Base-by-base conservation (phyloP, 2,329 filamentous ascomycete genomes). In the Phialophora tarda region DNA sequence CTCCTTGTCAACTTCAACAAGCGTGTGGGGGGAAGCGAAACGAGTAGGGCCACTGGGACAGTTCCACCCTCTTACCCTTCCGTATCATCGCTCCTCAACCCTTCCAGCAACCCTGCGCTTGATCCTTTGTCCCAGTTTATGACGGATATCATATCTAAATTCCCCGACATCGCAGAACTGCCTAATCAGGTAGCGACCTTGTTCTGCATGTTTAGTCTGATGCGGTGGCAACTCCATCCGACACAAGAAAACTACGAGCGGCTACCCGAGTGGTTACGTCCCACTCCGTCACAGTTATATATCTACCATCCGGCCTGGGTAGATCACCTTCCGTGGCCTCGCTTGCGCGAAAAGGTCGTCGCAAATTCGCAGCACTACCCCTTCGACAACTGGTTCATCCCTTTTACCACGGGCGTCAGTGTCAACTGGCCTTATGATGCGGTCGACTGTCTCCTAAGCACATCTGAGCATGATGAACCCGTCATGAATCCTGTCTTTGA, bases 401-500 rank as follows among this genome's bases (percentile, higher is more conserved):
- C 91, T 0, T 96, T 89, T 76, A 95, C 91, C 0, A 86, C 84
- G 0, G 93, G 89, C 0, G 74, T 97, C 26, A 88, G 85, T 28
- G 77, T 97, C 17, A 95, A 93, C 71, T 97, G 93, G 93, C 90
- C 90, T 0, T 94, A 96, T 74, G 89, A 91, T 63, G 84, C 88
- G 0, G 87, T 86, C 0, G 89, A 93, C 71, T 87, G 88, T 41
- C 81, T 97, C 28, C 79, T 91, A 28, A 82, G 84, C 62, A 77
- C 77, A 1, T 75, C 76, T 0, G 79, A 80, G 38, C 76, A 76
- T 4, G 86, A 89, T 8, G 89, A 93, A 73, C 82, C 92, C 66
- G 83, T 91, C 69, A 92, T 97, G 69, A 96, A 95, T 70, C 92
- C 92, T 0, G 91, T 92, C 0, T 97, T 96, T 76, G 91, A 96